Evolutionary conservation across 2,329 filamentous ascomycete species (phyloP), one percentile per base, ranked within the genome.

Genomic region (Thermoascus crustaceus): DNA sequence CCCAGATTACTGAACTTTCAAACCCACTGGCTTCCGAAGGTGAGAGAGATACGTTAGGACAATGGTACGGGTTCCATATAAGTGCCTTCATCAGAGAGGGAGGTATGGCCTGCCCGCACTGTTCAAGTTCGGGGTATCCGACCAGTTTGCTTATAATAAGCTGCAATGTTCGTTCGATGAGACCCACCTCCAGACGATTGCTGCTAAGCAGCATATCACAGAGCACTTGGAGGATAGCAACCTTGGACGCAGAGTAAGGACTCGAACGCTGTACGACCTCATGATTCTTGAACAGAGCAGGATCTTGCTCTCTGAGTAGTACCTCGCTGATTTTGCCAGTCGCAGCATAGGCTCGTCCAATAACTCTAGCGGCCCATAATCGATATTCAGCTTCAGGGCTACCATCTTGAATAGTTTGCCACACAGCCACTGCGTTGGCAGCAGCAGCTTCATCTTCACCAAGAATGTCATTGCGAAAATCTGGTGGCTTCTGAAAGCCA

Each of bases 261-360:
- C 44, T 40, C 13, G 24, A 29, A 6, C 40, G 32, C 19, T 35
- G 34, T 16, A 21, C 25, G 5, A 9, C 16, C 16, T 34, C 29
- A 4, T 36, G 34, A 10, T 20, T 13, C 14, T 49, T 31, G 19
- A 59, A 55, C 1, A 60, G 32, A 2, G 35, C 39, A 13, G 48
- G 41, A 16, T 57, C 53, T 29, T 65, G 61, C 34, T 68, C 61
- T 38, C 70, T 46, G 53, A 67, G 31, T 61, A 70, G 35, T 63
- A 60, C 48, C 59, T 69, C 43, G 58, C 62, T 48, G 68, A 78
- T 45, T 36, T 76, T 69, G 2, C 87, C 87, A 18, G 78, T 84
- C 10, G 83, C 75, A 24, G 82, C 79, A 60, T 88, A 96, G 0
- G 85, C 80, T 53, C 86, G 76, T 5, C 93, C 91, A 29, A 96